Evolutionary conservation across 1,284 basidiomycete species (phyloP).

Genomic region (Hemileia vastatrix): DNA sequence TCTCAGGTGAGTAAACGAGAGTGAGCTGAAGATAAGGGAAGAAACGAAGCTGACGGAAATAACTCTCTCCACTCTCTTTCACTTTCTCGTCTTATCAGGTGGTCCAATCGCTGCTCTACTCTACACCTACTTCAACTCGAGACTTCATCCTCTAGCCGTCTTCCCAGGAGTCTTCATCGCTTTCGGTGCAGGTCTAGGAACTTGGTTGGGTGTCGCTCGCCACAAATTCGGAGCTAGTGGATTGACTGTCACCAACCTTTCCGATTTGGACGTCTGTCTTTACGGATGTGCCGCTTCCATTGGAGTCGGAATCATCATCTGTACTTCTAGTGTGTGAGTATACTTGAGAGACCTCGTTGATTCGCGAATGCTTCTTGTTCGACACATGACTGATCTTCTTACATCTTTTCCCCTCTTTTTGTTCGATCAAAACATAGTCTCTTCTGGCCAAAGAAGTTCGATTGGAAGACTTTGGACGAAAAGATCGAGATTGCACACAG

Average conservation of each 20-base stretch:
- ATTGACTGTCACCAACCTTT: slow-evolving; percentile 28
- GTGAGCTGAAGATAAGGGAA: background rate
- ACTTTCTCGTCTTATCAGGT: slow-evolving; percentile 24
- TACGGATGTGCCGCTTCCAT: slow-evolving; percentile 32
- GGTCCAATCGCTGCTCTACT: slow-evolving; percentile 28
- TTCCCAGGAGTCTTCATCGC: slow-evolving; percentile 39
- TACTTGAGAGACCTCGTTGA: slow-evolving; percentile 28
- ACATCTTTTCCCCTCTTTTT: background rate
- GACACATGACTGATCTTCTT: background rate
- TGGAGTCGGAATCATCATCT: slow-evolving; percentile 28
- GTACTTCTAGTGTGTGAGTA: slow-evolving; percentile 15
- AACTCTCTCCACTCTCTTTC: background rate
- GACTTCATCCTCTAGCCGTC: slow-evolving; percentile 32
- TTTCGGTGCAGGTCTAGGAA: slow-evolving; percentile 34
- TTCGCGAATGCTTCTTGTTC: slow-evolving; percentile 23
- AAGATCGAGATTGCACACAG: slow-evolving; percentile 12
- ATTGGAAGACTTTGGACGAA: background rate
- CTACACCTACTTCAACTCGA: slow-evolving; percentile 34
- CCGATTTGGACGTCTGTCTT: slow-evolving; percentile 29
- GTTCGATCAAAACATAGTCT: slow-evolving; percentile 1
- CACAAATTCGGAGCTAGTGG: slow-evolving; percentile 30
- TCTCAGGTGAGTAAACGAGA: slow-evolving; percentile 25
- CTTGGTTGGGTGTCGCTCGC: slow-evolving; percentile 37
- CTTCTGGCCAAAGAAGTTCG: slow-evolving; percentile 25
- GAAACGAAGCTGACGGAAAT: too few relatives aligned